These are phyloP conservation scores for Trichothecium roseum DNA, from an alignment of 2,329 filamentous ascomycete species.

Conservation along the genomic window DNA sequence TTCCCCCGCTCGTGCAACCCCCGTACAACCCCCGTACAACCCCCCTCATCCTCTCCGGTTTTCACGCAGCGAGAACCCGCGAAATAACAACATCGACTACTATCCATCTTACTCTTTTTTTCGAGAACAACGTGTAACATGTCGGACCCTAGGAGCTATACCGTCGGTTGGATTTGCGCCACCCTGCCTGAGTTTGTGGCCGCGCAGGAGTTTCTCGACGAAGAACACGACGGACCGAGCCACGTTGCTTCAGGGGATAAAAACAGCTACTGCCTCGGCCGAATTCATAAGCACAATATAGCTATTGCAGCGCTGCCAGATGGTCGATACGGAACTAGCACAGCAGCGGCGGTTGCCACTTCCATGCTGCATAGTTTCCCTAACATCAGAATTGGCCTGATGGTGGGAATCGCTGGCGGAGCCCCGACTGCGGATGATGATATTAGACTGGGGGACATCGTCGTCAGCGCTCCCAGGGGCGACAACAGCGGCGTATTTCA, in stretches of 20 bases:
- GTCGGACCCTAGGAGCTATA: too few relatives aligned
- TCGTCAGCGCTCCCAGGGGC: constrained; percentile 6
- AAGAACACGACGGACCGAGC: constrained; percentile 17
- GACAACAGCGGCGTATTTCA: constrained; percentile 3
- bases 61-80: too few relatives aligned
- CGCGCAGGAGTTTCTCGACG: constrained; percentile 26
- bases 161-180: constrained; percentile 33
- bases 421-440: constrained; percentile 18
- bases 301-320: constrained; percentile 19
- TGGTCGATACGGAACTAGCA: constrained; percentile 14
- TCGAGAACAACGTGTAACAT: too few relatives aligned
- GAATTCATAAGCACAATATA: constrained; percentile 21
- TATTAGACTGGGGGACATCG: constrained; percentile 14
- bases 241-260: constrained; percentile 14
- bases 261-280: constrained; percentile 19
- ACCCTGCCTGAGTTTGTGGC: constrained; percentile 24
- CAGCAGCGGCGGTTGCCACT: constrained; percentile 14
- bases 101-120: too few relatives aligned
- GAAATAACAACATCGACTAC: too few relatives aligned
- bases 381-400: constrained; percentile 16
- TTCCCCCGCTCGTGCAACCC: too few relatives aligned
- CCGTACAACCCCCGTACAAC: too few relatives aligned
- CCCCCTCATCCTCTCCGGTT: too few relatives aligned
- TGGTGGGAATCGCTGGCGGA: constrained; percentile 24
- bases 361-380: constrained; percentile 18